Evolutionary conservation across 371 early-diverging fungal species (phyloP).

Genomic region (Mucor racemosus): DNA sequence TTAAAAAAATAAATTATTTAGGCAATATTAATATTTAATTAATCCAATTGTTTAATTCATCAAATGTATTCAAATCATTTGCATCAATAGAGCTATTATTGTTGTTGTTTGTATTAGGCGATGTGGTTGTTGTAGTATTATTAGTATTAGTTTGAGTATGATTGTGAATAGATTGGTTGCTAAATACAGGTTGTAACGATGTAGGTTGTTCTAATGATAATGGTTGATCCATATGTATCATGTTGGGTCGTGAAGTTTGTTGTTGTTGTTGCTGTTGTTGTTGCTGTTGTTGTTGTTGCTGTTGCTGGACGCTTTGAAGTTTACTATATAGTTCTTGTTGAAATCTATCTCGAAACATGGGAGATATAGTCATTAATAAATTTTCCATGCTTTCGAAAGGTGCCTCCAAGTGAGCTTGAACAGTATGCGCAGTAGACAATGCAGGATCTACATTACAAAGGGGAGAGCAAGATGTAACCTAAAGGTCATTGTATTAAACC

Average conservation of each 20-base stretch:
- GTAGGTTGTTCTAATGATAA: too few relatives aligned
- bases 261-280: too few relatives aligned
- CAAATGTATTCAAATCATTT: slow-evolving; percentile 1
- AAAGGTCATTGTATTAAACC: too few relatives aligned
- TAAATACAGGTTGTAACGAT: background rate
- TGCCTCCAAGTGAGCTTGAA: slow-evolving; percentile 20
- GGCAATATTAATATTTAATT: too few relatives aligned
- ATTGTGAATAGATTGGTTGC: background rate
- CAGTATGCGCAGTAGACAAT: slow-evolving; percentile 16
- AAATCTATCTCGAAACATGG: slow-evolving; percentile 39
- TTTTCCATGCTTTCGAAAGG: slow-evolving; percentile 46
- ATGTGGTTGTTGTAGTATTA: background rate
- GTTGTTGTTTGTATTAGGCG: background rate
- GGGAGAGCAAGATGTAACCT: slow-evolving; percentile 33
- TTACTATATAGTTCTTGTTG: slow-evolving; percentile 39
- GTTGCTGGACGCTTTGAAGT: slow-evolving; percentile 28
- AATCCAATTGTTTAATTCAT: slow-evolving; percentile 20
- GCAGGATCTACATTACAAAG: slow-evolving; percentile 23
- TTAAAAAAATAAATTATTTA: too few relatives aligned
- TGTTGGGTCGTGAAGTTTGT: too few relatives aligned
- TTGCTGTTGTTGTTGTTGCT: slow-evolving; percentile 3
- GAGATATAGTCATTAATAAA: slow-evolving; percentile 41
- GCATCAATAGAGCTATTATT: too few relatives aligned
- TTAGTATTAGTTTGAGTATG: background rate
- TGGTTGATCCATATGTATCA: background rate